Percentiles rank a stretch among this genome's conserved stretches.
Conservation (phyloP, 257 asterid species). For the Rubia yunnanensis region DNA sequence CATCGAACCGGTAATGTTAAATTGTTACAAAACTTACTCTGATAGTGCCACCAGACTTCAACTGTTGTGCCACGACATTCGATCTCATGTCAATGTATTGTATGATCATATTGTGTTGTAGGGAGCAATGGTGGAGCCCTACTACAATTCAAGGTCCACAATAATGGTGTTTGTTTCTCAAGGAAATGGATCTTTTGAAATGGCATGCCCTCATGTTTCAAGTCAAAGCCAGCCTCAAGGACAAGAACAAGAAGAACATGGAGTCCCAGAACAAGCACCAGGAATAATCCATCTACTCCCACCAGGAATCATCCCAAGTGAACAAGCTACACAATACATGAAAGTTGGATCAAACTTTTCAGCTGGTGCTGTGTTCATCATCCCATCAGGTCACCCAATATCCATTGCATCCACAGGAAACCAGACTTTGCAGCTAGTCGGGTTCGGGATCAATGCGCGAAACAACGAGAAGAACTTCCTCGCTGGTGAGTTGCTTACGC, state of each 20-base stretch:
- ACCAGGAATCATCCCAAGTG: background rate
- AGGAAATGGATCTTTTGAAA: constrained; percentile 34
- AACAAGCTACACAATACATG: constrained; percentile 11
- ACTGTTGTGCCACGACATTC: no score
- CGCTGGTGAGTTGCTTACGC: constrained; percentile 39
- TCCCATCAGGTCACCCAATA: constrained; percentile 40
- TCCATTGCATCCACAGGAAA: constrained; percentile 26
- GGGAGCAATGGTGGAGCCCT: constrained; percentile 46
- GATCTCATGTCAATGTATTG: no score
- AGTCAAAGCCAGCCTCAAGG: constrained; percentile 8
- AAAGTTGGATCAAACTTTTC: constrained; percentile 20
- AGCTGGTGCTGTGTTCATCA: constrained; percentile 28
- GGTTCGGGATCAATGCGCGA: constrained; percentile 33
- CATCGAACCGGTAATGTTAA: constrained; percentile 24
- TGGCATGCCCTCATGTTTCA: constrained; percentile 41
- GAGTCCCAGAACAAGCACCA: background rate
- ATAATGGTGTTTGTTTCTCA: constrained; percentile 20
- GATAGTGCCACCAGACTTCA: no score
- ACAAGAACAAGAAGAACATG: background rate
- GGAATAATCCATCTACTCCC: no score
- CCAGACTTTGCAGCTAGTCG: constrained; percentile 22
- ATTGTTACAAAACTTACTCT: background rate
- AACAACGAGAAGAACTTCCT: constrained; percentile 25
- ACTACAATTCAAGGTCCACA: constrained; percentile 35
- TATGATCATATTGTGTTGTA: background rate